Evolutionary conservation across 1,284 basidiomycete species (phyloP), one percentile per base, ranked within the genome.

Genomic region (Pseudozyma pruni): DNA sequence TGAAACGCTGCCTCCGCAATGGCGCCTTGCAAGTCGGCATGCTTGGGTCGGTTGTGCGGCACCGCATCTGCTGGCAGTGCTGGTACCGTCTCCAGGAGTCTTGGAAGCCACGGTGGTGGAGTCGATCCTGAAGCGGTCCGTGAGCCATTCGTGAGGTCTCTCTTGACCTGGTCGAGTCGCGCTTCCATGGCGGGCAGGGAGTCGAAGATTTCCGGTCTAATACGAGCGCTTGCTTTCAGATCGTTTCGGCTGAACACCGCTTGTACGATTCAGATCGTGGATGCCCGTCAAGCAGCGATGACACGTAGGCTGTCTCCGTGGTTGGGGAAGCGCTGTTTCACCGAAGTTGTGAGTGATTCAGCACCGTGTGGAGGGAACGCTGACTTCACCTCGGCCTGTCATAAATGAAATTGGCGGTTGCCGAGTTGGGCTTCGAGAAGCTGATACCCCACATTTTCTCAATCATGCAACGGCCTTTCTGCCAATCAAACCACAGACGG

Each of bases 1-100:
- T 63, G 61, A 29, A 48, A 42, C 17, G 61, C 38, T 13, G 39
- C 49, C 19, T 44, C 54, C 10, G 61, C 54, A 4, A 63, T 63
- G 4, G 10, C 40, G 13, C 22, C 39, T 25, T 63, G 61, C 13
- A 63, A 25, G 14, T 57, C 49, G 9, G 61, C 53, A n/a, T 49
- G 45, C 1, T 38, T 44, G 11, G 60, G 45, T 9, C 47, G 41
- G 2, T 49, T 52, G 40, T 63, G 60, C n/a, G 60, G 60, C 13
- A 45, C 32, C 0, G 43, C 49, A 9, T 57, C 49, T 23, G 44
- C 11, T 8, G 54, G 54, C 8, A 57, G 41, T 4, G 45, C 54
- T 11, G 60, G 60, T 4, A 47, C 34, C 8, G 19, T 16, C 5
- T 44, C 17, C 20, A 63, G 40, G 27, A 63, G 39, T 19, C 29